phyloP scores from a whole-genome alignment of 176 grass and related monocot species.

The Triticum aestivum region IWGSC_CS_RefSeq_v2.1 NC_057794.1:569823737-569824236 shows the following conservation, averaged over 20 bases:
- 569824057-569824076: background rate
- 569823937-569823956: background rate
- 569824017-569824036: background rate
- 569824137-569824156: background rate
- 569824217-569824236: background rate
- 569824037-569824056: background rate
- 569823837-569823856: background rate
- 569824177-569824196: background rate
- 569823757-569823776: background rate
- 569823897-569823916: too few relatives aligned
- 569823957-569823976: background rate
- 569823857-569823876: too few relatives aligned
- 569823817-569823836: background rate
- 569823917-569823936: background rate
- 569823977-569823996: background rate
- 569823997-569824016: background rate
- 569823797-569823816: background rate
- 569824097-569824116: background rate
- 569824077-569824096: background rate
- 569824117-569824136: background rate
- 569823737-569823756: background rate
- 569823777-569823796: background rate
- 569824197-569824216: constrained; percentile 18
- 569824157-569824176: background rate
- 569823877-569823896: too few relatives aligned